Percentiles rank a stretch among this genome's conserved stretches.
These are phyloP conservation scores for Dryas octopetala DNA, from an alignment of 306 rosid genomes.

Conservation along the genomic window DNA sequence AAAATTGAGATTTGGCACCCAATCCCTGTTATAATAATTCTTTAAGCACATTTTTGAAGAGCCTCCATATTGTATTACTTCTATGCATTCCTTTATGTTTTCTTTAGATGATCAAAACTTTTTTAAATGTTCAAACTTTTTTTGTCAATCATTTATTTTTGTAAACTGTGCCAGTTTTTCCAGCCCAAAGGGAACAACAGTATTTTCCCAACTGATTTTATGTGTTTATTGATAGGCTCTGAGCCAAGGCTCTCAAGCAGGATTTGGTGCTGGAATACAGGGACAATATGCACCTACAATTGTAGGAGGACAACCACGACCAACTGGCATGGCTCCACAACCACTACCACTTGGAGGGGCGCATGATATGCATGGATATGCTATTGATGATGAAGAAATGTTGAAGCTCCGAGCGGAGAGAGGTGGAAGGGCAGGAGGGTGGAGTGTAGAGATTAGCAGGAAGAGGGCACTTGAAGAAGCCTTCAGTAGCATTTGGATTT, in stretches of 20 bases:
- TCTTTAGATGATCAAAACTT: too few species aligned
- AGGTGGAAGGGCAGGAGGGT: conserved; percentile 82
- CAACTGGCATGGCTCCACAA: conserved; percentile 73
- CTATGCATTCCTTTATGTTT: too few species aligned
- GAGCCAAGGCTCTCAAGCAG: conserved; percentile 62
- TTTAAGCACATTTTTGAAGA: too few species aligned
- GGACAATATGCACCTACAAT: conserved; percentile 90
- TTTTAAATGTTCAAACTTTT: too few species aligned
- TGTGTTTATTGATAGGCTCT: conserved; percentile 38
- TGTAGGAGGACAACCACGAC: conserved; percentile 86
- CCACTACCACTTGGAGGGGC: conserved; percentile 72
- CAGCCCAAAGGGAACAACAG: neutral
- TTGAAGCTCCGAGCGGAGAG: conserved; percentile 66
- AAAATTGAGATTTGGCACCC: too few species aligned
- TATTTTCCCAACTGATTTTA: neutral
- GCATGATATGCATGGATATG: conserved; percentile 50
- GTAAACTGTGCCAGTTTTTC: neutral
- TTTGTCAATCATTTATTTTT: neutral
- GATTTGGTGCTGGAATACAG: conserved; percentile 51
- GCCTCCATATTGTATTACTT: too few species aligned
- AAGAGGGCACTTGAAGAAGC: conserved; percentile 90
- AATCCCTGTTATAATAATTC: too few species aligned
- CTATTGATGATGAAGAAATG: conserved; percentile 62
- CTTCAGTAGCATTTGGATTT: conserved; percentile 83
- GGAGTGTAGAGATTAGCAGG: conserved; percentile 71